phyloP scores from a whole-genome alignment of 129 eudicot species.

The Mikania micrantha region DNA sequence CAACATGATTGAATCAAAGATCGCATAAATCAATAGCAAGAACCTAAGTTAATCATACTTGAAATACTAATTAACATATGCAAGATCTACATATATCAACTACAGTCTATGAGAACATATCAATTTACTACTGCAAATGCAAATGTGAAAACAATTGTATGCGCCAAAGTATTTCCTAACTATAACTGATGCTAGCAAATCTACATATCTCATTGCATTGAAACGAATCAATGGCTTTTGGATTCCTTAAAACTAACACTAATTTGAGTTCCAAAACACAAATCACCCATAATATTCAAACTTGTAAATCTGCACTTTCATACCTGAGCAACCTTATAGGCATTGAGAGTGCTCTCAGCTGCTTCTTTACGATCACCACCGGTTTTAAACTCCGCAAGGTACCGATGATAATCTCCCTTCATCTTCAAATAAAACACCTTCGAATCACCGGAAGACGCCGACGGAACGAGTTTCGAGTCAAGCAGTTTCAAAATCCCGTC shows the following conservation, averaged over 20 bases:
- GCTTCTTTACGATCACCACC: slow-evolving; percentile 46
- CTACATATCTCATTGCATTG: neutral
- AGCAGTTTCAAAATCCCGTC: slow-evolving; percentile 41
- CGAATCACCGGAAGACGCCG: slow-evolving; percentile 43
- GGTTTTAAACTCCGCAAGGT: slow-evolving; percentile 52
- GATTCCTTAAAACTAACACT: neutral
- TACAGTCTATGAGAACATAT: neutral
- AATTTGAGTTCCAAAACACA: neutral
- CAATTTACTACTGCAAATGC: neutral
- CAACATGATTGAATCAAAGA: neutral
- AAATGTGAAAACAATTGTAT: too few relatives aligned
- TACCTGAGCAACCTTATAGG: slow-evolving; percentile 75
- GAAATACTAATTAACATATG: neutral
- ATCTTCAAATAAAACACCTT: slow-evolving; percentile 66
- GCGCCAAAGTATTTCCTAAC: neutral
- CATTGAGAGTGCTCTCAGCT: slow-evolving; percentile 51
- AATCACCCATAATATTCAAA: neutral
- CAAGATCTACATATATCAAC: neutral
- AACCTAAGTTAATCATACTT: neutral
- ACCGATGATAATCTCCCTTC: slow-evolving; percentile 66
- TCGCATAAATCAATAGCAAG: neutral
- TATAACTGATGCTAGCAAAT: neutral
- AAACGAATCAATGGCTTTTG: neutral
- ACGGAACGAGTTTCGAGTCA: slow-evolving; percentile 38
- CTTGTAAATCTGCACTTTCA: neutral